phyloP scores from a whole-genome alignment of 2,329 filamentous ascomycete species.

The Aspergillus puulaauensis region DNA sequence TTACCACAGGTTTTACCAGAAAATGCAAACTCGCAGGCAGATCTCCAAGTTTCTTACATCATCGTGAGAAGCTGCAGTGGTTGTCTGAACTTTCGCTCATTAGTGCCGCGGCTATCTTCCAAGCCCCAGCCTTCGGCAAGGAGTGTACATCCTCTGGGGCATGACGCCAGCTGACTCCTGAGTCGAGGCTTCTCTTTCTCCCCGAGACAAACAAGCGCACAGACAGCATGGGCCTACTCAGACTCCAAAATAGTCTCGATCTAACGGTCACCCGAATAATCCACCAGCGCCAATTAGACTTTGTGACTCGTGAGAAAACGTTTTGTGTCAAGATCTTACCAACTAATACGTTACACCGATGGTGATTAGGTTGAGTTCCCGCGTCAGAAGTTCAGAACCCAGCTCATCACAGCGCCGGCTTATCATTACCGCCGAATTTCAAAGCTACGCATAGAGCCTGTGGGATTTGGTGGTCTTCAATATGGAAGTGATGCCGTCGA shows the following conservation, averaged over 20 bases:
- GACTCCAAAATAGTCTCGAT: constrained; percentile 11
- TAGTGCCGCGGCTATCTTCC: not conserved
- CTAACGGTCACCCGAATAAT: constrained; percentile 18
- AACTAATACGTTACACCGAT: constrained; percentile 11
- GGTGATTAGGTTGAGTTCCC: constrained; percentile 1
- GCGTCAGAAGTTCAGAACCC: not conserved
- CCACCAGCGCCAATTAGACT: constrained; percentile 16
- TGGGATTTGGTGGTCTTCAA: not conserved
- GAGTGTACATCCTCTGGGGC: not conserved
- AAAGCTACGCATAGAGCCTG: not conserved
- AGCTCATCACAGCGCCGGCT: not conserved
- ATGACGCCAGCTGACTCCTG: constrained; percentile 3
- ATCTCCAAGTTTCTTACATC: not conserved
- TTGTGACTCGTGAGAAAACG: constrained; percentile 12
- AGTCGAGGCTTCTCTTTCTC: not conserved
- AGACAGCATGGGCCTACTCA: constrained; percentile 12
- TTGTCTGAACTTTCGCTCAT: not conserved
- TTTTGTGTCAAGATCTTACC: constrained; percentile 18
- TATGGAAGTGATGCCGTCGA: not conserved
- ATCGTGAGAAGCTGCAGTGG: not conserved
- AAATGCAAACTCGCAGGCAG: not conserved
- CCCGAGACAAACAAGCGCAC: constrained; percentile 13
- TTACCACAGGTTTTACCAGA: not conserved
- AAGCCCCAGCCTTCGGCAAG: not conserved
- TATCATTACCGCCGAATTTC: not conserved